Evolutionary conservation across 2,329 filamentous ascomycete genomes (phyloP).

Genomic region (Cladosporium colombiae): DNA sequence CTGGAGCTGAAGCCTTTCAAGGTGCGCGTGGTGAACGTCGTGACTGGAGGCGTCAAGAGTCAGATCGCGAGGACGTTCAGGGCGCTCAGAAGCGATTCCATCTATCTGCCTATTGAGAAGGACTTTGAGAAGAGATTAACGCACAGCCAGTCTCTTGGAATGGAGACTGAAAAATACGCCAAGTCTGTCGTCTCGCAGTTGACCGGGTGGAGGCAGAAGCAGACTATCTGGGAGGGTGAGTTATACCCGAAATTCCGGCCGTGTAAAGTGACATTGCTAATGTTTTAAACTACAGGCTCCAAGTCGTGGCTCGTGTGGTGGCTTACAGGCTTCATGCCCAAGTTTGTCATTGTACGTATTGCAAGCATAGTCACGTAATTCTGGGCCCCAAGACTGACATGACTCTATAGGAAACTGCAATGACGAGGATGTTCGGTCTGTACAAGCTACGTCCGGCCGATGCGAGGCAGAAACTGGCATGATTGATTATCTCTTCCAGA

Average conservation of each 20-base stretch:
- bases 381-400: background rate
- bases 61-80: slow-evolving; percentile 58
- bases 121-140: slow-evolving; percentile 55
- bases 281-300: background rate
- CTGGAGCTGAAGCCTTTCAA: slow-evolving; percentile 57
- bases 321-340: slow-evolving; percentile 50
- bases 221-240: slow-evolving; percentile 54
- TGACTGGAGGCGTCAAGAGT: slow-evolving; percentile 62
- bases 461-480: slow-evolving; percentile 8
- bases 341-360: slow-evolving; percentile 39
- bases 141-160: slow-evolving; percentile 56
- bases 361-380: background rate
- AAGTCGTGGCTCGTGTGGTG: slow-evolving; percentile 53
- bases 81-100: slow-evolving; percentile 48
- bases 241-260: background rate
- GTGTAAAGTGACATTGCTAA: background rate
- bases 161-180: slow-evolving; percentile 57
- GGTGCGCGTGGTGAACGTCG: slow-evolving; percentile 49
- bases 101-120: slow-evolving; percentile 54
- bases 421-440: slow-evolving; percentile 19
- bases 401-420: slow-evolving; percentile 9
- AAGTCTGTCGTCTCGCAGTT: slow-evolving; percentile 56
- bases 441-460: slow-evolving; percentile 7
- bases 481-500: background rate
- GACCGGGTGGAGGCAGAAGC: slow-evolving; percentile 41